A percentile compares a stretch with the other conserved stretches of the same genome.
phyloP scores from a whole-genome alignment of 1,139 yeast species.

The Pneumocystis canis region DNA sequence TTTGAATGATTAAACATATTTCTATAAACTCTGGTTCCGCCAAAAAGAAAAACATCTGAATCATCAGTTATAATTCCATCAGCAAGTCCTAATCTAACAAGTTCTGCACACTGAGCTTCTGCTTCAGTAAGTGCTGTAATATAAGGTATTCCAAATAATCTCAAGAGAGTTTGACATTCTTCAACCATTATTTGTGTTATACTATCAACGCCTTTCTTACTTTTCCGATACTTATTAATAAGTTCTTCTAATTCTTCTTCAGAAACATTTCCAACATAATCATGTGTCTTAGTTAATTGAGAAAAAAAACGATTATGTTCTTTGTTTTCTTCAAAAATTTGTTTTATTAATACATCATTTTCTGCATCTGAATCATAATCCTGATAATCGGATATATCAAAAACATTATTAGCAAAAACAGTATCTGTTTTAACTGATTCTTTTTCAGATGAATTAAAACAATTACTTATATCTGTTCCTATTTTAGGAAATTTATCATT shows the following conservation, averaged over 20 bases:
- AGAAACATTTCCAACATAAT: conserved; percentile 19
- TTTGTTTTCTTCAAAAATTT: conserved; percentile 50
- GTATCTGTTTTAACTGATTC: neutral
- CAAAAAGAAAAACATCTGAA: conserved; percentile 90
- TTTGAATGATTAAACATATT: conserved; percentile 91
- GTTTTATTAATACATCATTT: conserved; percentile 48
- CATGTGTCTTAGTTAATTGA: conserved; percentile 25
- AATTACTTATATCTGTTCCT: neutral
- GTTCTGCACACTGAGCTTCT: conserved; percentile 90
- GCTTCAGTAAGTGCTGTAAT: conserved; percentile 97
- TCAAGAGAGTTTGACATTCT: conserved; percentile 77
- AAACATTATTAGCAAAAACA: neutral
- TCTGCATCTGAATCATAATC: conserved; percentile 31
- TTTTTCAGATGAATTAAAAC: neutral
- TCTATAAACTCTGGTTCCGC: conserved; percentile 70
- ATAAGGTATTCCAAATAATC: conserved; percentile 82
- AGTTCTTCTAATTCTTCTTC: conserved; percentile 41
- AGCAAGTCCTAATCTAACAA: conserved; percentile 50
- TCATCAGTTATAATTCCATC: conserved; percentile 97
- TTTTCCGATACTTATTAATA: conserved; percentile 42
- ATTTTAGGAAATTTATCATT: neutral
- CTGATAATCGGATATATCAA: conserved; percentile 40
- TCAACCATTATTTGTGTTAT: conserved; percentile 74
- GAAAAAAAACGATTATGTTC: conserved; percentile 55
- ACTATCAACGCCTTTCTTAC: conserved; percentile 77